A percentile compares a stretch with the other conserved stretches of the same genome.
Conservation (phyloP, 1,284 basidiomycete genomes). For the Leccinum colubrinum region DNA sequence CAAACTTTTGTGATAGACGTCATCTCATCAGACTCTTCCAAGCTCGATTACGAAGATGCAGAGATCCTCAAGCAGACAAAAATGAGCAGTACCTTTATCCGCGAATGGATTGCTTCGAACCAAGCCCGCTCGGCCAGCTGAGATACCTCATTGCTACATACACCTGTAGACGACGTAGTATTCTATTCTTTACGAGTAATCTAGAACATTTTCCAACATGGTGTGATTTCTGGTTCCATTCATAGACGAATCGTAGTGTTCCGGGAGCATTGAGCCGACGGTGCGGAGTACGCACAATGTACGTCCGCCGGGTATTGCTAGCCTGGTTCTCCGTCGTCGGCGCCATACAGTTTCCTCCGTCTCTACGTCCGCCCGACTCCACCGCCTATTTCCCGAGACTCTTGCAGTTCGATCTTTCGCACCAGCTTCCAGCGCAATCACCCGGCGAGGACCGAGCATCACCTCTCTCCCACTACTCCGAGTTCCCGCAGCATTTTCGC, state of each 20-base stretch:
- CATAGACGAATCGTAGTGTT: background rate
- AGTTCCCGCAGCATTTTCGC: too few relatives aligned
- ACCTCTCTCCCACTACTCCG: background rate
- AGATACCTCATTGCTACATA: conserved; percentile 4
- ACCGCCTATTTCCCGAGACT: background rate
- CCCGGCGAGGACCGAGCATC: conserved; percentile 2
- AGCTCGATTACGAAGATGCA: conserved; percentile 60
- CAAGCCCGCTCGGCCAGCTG: conserved; percentile 4
- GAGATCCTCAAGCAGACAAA: conserved; percentile 72
- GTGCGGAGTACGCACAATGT: conserved; percentile 5
- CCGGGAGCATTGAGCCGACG: background rate
- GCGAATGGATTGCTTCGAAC: conserved; percentile 72
- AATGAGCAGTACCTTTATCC: conserved; percentile 89
- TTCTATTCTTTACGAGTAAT: conserved; percentile 4
- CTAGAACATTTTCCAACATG: background rate
- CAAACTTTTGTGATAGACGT: conserved; percentile 83
- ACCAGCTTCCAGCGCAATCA: conserved; percentile 11
- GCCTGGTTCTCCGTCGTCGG: background rate
- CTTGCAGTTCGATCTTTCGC: conserved; percentile 27
- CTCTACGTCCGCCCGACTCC: background rate
- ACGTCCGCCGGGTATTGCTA: background rate
- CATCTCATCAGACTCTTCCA: conserved; percentile 63
- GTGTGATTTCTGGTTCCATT: conserved; percentile 11
- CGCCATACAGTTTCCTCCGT: conserved; percentile 1
- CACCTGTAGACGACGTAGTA: background rate